Base-by-base conservation (phyloP, 345 rosid species). In the Eucalyptus sideroxylon region DNA sequence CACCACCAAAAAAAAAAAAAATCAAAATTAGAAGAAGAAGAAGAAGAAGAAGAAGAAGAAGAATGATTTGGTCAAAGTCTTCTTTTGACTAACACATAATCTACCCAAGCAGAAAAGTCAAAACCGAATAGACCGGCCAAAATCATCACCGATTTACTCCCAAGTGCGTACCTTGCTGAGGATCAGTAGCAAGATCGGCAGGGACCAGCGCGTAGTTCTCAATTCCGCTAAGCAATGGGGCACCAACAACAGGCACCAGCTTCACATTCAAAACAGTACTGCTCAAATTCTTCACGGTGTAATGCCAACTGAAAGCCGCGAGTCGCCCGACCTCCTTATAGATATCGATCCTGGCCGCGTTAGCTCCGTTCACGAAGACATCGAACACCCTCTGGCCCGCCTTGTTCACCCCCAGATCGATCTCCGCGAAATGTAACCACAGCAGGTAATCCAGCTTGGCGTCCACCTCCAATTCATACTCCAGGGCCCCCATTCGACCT, bases 351-450 rank as follows among this genome's bases (percentile, higher is more conserved):
- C 94, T 93, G 27, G 94, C 95, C 83, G 93, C 99, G n/a, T 92
- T 97, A 55, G 93, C 89, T 7, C 88, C 96, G 87, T 96, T 98
- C 91, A 98, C 98, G 62, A 93, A 42, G 17, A 97, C 92, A 90
- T 97, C 97, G 88, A 98, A 95, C 90, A 96, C 98, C 67, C 99
- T 96, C 89, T 90, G 92, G 87, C 97, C 97, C 67, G 91, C 94
- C 89, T 93, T 94, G 11, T 89, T 95, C 91, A 98, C 98, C 1
- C 91, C 93, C 5, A 93, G 88, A 88, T 97, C 99, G 91, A 98
- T 95, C 96, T 98, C 99, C 23, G 98, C 97, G 51, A 98, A 98
- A 89, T 98, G 99, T 42, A 98, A 94, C 98, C 98, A 97, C n/a
- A 98, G 30, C 94, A 98, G 89, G 92, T 98, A 98, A 91, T 97